Percentiles rank a stretch among this genome's conserved stretches.
Evolutionary conservation across 2,329 filamentous ascomycete species (phyloP).

Genomic region (Aspergillus bombycis): DNA sequence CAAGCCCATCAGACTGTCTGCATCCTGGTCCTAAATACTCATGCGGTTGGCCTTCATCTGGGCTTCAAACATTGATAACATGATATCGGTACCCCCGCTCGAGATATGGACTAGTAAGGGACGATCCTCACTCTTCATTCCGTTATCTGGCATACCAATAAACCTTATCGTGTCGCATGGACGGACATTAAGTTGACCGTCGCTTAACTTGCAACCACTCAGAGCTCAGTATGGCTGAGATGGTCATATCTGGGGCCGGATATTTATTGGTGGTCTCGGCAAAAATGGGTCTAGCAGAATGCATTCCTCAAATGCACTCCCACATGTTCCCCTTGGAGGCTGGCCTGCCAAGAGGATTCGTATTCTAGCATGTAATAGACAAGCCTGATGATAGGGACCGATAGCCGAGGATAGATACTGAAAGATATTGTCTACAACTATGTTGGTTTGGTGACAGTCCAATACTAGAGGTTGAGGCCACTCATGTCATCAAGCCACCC

Average conservation of each 20-base stretch:
- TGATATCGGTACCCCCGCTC: neutral
- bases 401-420: neutral
- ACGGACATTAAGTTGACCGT: neutral
- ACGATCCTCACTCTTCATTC: neutral
- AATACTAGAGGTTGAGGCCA: neutral
- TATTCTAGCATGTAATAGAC: neutral
- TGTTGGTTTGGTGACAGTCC: neutral
- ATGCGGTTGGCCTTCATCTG: neutral
- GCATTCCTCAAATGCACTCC: neutral
- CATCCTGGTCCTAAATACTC: neutral
- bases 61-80: neutral
- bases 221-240: neutral
- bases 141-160: neutral
- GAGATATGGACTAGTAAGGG: neutral
- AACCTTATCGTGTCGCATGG: neutral
- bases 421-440: neutral
- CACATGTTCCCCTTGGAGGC: neutral
- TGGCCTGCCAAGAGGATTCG: neutral
- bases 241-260: neutral
- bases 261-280: neutral
- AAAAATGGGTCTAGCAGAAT: neutral
- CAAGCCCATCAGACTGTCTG: neutral
- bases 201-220: neutral
- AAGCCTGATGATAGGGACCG: neutral
- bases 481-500: neutral